Evolutionary conservation across 306 rosid genomes (phyloP).

Genomic region (Myrica gale): DNA sequence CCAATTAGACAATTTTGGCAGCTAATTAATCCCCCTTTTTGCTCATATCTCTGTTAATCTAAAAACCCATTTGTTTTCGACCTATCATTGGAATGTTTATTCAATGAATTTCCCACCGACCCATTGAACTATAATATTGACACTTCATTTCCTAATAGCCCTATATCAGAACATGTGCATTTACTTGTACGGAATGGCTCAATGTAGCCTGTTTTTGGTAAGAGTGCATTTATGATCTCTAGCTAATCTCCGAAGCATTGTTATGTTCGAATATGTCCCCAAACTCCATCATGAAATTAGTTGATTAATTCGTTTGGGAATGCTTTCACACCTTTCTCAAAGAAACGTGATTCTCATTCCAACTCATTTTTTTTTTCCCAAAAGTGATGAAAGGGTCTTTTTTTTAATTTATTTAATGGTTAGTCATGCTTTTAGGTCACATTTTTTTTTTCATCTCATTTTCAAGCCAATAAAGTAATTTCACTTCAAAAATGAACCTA

Average conservation of each 20-base stretch:
- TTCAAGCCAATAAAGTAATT: not conserved
- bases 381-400: too few relatives aligned
- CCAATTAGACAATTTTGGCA: not conserved
- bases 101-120: constrained; percentile 39
- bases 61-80: not conserved
- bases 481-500: too few relatives aligned
- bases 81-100: constrained; percentile 19
- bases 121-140: constrained; percentile 29
- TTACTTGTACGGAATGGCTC: not conserved
- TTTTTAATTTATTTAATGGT: too few relatives aligned
- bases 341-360: too few relatives aligned
- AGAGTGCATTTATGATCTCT: not conserved
- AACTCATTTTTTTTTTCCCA: too few relatives aligned
- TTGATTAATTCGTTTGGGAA: too few relatives aligned
- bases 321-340: too few relatives aligned
- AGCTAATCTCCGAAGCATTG: not conserved
- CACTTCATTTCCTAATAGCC: constrained; percentile 26
- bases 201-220: not conserved
- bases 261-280: not conserved
- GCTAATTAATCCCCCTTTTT: not conserved
- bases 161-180: constrained; percentile 19
- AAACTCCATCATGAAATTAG: too few relatives aligned
- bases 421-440: not conserved
- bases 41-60: too few relatives aligned
- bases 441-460: constrained; percentile 3